Base-by-base conservation (phyloP, 345 rosid species). In the Hirschfeldia incana region DNA sequence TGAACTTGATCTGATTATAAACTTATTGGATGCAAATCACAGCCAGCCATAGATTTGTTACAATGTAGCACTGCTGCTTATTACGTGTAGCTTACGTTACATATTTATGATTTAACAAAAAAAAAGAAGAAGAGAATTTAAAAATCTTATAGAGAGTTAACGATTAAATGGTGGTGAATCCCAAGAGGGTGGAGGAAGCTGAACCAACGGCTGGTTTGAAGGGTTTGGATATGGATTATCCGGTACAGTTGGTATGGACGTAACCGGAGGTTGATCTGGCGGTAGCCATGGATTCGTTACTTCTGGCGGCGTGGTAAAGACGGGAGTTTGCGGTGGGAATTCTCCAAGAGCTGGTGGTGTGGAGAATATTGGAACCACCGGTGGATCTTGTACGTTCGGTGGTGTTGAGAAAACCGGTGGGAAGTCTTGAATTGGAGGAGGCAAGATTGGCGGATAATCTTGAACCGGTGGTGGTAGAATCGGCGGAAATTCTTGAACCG, bases 161-260 rank as follows among this genome's bases (percentile, higher is more conserved):
- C 70, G 79, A 17, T 80, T 63, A 74, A 69, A 69, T 7, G 79
- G 83, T 53, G 83, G 83, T 51, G 83, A 55, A 64, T 75, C 83
- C 83, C 79, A 80, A 1, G 79, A 37, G 3, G 83, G 79, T 12
- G 79, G 26, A 55, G 83, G 76, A n/a, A 80, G 57, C 67, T 80
- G 76, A 53, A 74, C 79, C 55, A 73, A 34, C 44, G 82, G 82
- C 5, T 73, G 78, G 68, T 68, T 74, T 4, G 69, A 80, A 53
- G 83, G 83, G 53, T 17, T 64, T 73, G 78, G 82, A 1, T 49
- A 61, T 36, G 75, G 83, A 75, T 69, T 74, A 1, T 80, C 76
- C 8, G 79, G 76, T 9, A 80, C 7, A 0, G 79, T 75, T 64
- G 76, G 79, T 6, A 74, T 69, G 21, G 74, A 44, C 21, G 69